Conservation (phyloP, 352 stramenopile genomes). For the Phytophthora cactorum region DNA sequence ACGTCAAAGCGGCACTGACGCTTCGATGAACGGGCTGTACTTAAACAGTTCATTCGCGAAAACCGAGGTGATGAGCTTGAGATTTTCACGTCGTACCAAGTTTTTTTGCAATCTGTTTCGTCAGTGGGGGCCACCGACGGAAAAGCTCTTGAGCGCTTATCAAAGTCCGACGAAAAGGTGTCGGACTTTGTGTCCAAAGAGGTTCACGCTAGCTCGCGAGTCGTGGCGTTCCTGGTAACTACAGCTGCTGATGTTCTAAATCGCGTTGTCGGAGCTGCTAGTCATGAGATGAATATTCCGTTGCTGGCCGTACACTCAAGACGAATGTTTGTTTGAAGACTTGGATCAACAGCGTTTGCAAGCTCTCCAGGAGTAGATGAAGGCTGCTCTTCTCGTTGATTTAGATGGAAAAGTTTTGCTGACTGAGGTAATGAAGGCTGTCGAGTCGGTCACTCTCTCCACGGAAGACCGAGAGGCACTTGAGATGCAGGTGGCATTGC, state of each 20-base stretch:
- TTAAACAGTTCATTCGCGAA: constrained; percentile 39
- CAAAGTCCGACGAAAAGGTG: constrained; percentile 33
- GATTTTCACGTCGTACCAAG: constrained; percentile 48
- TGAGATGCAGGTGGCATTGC: constrained; percentile 44
- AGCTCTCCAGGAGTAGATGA: constrained; percentile 25
- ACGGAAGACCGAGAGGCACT: constrained; percentile 38
- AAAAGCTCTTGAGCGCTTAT: constrained; percentile 36
- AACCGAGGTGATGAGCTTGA: constrained; percentile 43
- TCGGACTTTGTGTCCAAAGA: constrained; percentile 31
- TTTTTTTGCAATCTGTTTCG: constrained; percentile 56
- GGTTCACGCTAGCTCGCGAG: constrained; percentile 18
- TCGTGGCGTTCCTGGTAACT: constrained; percentile 27
- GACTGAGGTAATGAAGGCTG: constrained; percentile 19
- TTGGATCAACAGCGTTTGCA: constrained; percentile 26
- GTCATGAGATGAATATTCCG: constrained; percentile 27
- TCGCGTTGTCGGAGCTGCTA: constrained; percentile 16
- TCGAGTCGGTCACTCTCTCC: constrained; percentile 7
- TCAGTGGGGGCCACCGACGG: constrained; percentile 22
- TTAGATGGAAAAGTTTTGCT: constrained; percentile 15
- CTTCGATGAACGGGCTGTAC: constrained; percentile 17
- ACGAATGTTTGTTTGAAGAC: constrained; percentile 36
- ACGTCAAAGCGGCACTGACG: neutral
- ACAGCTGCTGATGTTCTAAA: constrained; percentile 18
- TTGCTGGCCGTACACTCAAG: constrained; percentile 55
- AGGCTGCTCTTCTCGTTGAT: constrained; percentile 5